A percentile compares a stretch with the other conserved stretches of the same genome.
phyloP scores from a whole-genome alignment of 2,329 filamentous ascomycete genomes.

The Nakataea oryzae region DNA sequence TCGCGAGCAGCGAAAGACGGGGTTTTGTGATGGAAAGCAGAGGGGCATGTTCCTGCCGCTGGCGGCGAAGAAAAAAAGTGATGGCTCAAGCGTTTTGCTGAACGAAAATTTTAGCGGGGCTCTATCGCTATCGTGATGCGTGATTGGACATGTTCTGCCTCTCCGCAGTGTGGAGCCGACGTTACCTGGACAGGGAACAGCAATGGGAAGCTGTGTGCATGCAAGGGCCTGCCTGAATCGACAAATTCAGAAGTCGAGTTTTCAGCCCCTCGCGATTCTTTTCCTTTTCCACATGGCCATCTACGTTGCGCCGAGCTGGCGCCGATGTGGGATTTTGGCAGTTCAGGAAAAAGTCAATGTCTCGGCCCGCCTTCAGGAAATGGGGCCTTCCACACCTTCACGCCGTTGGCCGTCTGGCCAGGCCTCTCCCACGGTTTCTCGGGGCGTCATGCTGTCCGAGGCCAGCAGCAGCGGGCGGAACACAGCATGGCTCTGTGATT shows the following conservation, averaged over 20 bases:
- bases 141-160: background rate
- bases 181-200: background rate
- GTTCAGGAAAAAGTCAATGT: background rate
- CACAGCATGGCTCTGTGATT: background rate
- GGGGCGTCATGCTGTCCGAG: background rate
- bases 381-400: background rate
- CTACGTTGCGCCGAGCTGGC: background rate
- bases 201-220: too few relatives aligned
- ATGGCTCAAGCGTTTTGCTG: background rate
- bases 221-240: too few relatives aligned
- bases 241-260: background rate
- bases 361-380: background rate
- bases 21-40: background rate
- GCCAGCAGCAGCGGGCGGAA: background rate
- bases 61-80: background rate
- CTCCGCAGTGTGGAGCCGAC: background rate
- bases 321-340: background rate
- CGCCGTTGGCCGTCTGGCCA: background rate
- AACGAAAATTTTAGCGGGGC: constrained; percentile 1
- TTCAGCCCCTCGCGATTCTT: background rate
- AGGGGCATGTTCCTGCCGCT: background rate
- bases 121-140: background rate
- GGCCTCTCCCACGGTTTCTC: background rate
- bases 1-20: background rate
- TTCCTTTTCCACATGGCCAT: background rate